Base-by-base conservation (phyloP, 257 asterid genomes). In the Nyctanthes arbortristis region DNA sequence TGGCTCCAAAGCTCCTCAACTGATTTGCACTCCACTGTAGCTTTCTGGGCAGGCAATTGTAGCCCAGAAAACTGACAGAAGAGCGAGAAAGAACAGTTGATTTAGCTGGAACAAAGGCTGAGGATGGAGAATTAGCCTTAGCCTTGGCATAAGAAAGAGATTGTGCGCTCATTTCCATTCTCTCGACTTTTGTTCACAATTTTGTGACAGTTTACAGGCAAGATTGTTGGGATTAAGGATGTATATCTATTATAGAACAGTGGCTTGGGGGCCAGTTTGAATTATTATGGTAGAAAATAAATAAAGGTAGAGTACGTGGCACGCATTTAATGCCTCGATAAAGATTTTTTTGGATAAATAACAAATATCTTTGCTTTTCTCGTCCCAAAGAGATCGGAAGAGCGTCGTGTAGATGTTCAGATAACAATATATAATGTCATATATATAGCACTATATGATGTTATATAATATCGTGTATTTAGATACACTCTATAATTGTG, bases 1-100 rank as follows among this genome's bases (percentile, higher is more conserved):
- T 43, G 16, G 85, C 83, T 60, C 87, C 88, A 66, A 78, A 85
- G 32, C 64, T 68, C 75, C 85, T 84, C 75, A 77, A 43, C 71
- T 75, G 82, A 30, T 75, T 78, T 3, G 67, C 76, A 64, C 75
- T 77, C 47, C 34, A 79, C 66, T 82, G 73, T 30, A 82, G 40
- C 27, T 87, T 85, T 80, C 80, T 84, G 25, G 87, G 77, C 49
- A 80, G 66, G 69, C 76, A 81, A 72, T 76, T 79, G 29, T 76
- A 85, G 14, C 93, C 89, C 77, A 61, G 43, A 75, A 81, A 80
- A 67, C 83, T 65, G n/a, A 71, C 78, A 25, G 82, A 59, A 59
- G 57, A 70, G 2, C 63, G 80, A 56, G 79, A 59, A 45, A 68
- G 58, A 59, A 67, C 32, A 24, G 77, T 57, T 24, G 78, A 63